Conservation (phyloP, 768 basidiomycete genomes). For the Suillus alpinus region DNA sequence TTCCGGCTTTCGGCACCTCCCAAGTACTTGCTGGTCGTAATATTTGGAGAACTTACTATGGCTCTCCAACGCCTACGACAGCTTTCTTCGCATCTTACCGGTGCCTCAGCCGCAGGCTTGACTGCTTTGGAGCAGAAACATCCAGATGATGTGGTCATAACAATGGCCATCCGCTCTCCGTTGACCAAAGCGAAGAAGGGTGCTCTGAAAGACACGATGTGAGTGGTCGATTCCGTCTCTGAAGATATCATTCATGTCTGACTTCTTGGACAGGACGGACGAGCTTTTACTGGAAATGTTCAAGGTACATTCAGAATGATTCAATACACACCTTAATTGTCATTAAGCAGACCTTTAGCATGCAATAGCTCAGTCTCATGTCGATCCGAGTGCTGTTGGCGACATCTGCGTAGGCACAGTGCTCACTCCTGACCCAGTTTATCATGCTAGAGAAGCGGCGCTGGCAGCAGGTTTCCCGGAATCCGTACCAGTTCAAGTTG, state of each 20-base stretch:
- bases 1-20: background rate
- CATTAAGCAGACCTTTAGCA: conserved; percentile 39
- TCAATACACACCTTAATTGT: background rate
- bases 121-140: conserved; percentile 53
- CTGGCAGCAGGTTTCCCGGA: conserved; percentile 81
- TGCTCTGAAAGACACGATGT: conserved; percentile 69
- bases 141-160: conserved; percentile 80
- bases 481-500: conserved; percentile 65
- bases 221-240: conserved; percentile 17
- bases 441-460: conserved; percentile 71
- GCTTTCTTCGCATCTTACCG: conserved; percentile 56
- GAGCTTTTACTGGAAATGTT: conserved; percentile 82
- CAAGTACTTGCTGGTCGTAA: background rate
- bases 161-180: conserved; percentile 75
- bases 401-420: conserved; percentile 84
- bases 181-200: conserved; percentile 77
- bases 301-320: conserved; percentile 42
- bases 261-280: conserved; percentile 52
- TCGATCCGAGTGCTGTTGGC: conserved; percentile 64
- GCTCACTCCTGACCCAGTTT: conserved; percentile 59
- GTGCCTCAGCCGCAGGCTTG: conserved; percentile 39
- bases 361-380: conserved; percentile 51
- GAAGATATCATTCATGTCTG: background rate
- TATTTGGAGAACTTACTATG: background rate
- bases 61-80: conserved; percentile 66